phyloP scores from a whole-genome alignment of 148 eudicot genomes.

The Bassia scoparia region DNA sequence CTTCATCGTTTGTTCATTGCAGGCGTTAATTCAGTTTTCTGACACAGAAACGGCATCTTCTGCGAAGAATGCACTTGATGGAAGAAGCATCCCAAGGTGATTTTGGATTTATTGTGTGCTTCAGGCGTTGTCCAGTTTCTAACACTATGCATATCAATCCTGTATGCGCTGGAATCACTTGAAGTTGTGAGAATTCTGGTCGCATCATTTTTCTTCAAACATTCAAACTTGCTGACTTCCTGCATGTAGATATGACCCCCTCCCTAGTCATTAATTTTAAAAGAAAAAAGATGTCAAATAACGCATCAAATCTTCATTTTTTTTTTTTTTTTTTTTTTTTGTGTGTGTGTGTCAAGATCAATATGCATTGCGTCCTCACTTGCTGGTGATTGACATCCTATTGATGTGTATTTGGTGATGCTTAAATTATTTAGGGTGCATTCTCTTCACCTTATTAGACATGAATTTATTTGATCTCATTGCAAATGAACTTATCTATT shows the following conservation, averaged over 20 bases:
- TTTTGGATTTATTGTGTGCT: slow-evolving; percentile 39
- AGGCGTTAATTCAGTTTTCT: slow-evolving; percentile 97
- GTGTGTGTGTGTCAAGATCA: too few species aligned
- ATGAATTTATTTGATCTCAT: too few species aligned
- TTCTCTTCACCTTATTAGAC: too few species aligned
- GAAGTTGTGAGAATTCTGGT: slow-evolving; percentile 21
- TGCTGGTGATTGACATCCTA: too few species aligned
- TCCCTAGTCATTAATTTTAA: neutral
- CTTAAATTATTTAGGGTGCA: neutral
- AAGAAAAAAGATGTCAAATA: neutral
- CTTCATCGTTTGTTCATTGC: slow-evolving; percentile 19
- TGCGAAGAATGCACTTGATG: slow-evolving; percentile 93
- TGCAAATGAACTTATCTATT: too few species aligned
- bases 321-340: too few species aligned
- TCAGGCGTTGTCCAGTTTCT: slow-evolving; percentile 33
- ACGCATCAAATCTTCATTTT: neutral
- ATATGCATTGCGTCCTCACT: too few species aligned
- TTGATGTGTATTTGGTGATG: neutral
- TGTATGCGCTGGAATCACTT: slow-evolving; percentile 38
- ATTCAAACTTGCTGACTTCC: neutral
- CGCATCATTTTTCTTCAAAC: slow-evolving; percentile 14
- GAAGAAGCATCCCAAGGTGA: slow-evolving; percentile 98
- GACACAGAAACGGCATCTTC: slow-evolving; percentile 83
- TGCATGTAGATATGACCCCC: neutral
- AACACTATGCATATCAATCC: slow-evolving; percentile 42